Evolutionary conservation across 768 basidiomycete genomes (phyloP).

Genomic region (Boletus barrowsii): DNA sequence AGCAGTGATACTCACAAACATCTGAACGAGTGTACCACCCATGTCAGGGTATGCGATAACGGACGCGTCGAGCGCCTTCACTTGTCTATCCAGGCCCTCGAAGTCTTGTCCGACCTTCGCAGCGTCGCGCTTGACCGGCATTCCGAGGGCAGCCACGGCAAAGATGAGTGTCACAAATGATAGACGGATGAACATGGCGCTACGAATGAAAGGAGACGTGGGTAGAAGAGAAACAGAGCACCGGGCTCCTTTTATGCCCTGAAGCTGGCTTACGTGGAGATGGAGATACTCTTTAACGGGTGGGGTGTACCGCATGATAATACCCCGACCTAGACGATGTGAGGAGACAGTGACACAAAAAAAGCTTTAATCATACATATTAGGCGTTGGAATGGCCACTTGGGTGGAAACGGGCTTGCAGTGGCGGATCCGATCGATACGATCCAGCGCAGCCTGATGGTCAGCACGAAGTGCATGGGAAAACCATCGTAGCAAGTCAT

Average conservation of each 20-base stretch:
- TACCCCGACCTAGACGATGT: not conserved
- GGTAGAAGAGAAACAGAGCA: not conserved
- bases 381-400: not conserved
- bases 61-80: not conserved
- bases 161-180: slow-evolving; percentile 9
- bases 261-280: not conserved
- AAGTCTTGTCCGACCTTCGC: not conserved
- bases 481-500: not conserved
- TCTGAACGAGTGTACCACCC: fast-evolving
- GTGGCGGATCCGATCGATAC: not conserved
- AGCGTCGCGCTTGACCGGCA: slow-evolving; percentile 8
- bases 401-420: not conserved
- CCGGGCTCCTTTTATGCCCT: slow-evolving; percentile 1
- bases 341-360: not conserved
- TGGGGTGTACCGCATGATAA: not conserved
- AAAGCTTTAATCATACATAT: not conserved
- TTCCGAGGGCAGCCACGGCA: slow-evolving; percentile 10
- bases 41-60: not conserved
- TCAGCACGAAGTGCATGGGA: not conserved
- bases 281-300: not conserved
- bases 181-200: slow-evolving; percentile 9
- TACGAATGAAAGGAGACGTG: not conserved
- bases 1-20: not conserved
- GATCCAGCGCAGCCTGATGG: not conserved
- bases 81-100: fast-evolving